Percentiles rank a stretch among this genome's conserved stretches.
Conservation (phyloP, 2,329 filamentous ascomycete genomes). For the Cladosporium sp. region DNA sequence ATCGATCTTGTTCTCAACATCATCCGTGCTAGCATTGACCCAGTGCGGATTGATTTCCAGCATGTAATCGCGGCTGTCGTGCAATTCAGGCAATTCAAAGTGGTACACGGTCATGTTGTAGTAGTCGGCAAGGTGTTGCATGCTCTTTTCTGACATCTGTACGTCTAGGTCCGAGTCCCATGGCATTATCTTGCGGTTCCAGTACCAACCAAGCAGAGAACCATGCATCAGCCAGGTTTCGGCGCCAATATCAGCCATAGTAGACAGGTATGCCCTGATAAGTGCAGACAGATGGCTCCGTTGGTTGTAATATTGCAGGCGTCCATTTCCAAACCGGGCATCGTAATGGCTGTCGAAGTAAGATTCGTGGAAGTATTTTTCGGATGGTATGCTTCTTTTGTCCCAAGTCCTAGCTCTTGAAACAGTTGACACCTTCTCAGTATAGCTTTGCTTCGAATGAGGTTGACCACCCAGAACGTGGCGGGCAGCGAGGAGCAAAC, state of each 20-base stretch:
- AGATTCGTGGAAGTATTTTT: neutral
- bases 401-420: neutral
- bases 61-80: conserved; percentile 38
- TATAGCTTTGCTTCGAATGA: neutral
- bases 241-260: conserved; percentile 44
- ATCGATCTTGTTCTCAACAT: conserved; percentile 54
- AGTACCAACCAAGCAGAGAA: conserved; percentile 59
- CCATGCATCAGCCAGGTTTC: conserved; percentile 64
- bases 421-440: neutral
- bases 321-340: neutral
- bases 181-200: conserved; percentile 57
- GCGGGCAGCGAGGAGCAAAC: neutral
- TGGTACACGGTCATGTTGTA: conserved; percentile 60
- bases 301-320: neutral
- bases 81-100: conserved; percentile 3
- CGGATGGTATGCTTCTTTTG: neutral
- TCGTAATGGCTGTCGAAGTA: neutral
- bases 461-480: neutral
- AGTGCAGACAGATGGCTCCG: neutral
- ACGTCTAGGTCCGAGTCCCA: conserved; percentile 61
- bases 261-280: neutral
- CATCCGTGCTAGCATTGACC: conserved; percentile 39
- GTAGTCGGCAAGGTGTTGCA: conserved; percentile 52
- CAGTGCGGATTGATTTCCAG: conserved; percentile 58
- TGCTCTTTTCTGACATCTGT: conserved; percentile 53